phyloP scores from a whole-genome alignment of 495 filamentous ascomycete genomes.

The Aspergillus saccharolyticus region DNA sequence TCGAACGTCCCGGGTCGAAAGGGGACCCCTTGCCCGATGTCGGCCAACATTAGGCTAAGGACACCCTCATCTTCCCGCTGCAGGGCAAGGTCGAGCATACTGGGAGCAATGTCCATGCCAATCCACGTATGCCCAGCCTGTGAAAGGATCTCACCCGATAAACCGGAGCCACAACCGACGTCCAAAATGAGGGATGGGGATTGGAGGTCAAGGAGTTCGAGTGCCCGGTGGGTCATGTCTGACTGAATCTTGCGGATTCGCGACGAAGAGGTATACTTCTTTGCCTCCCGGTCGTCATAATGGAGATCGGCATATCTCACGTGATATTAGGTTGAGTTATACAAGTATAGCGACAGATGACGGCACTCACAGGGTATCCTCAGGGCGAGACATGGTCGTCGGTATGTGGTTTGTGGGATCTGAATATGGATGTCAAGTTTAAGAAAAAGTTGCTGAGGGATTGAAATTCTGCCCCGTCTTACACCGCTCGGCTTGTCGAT shows the following conservation, averaged over 20 bases:
- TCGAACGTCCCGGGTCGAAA: conserved; percentile 92
- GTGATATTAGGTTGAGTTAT: neutral
- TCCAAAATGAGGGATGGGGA: conserved; percentile 85
- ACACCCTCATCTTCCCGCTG: conserved; percentile 93
- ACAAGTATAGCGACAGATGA: too few species aligned
- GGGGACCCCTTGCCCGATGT: conserved; percentile 92
- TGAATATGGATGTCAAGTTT: too few species aligned
- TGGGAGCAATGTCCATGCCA: conserved; percentile 89
- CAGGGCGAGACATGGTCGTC: conserved; percentile 93
- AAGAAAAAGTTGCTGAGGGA: too few species aligned
- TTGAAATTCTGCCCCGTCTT: too few species aligned
- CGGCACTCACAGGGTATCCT: conserved; percentile 81
- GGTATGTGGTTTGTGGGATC: too few species aligned
- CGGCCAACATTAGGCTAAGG: conserved; percentile 83
- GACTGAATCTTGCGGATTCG: conserved; percentile 94
- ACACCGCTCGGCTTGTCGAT: too few species aligned
- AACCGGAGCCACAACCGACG: conserved; percentile 89
- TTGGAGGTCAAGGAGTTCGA: conserved; percentile 80
- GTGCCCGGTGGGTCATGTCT: conserved; percentile 86
- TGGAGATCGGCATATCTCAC: conserved; percentile 85
- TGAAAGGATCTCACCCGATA: conserved; percentile 89
- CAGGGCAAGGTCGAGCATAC: conserved; percentile 88
- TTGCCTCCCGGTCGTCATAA: conserved; percentile 91
- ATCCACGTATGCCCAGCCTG: conserved; percentile 75
- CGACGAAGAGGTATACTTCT: conserved; percentile 95